Conservation (phyloP, 345 rosid genomes). For the Bruguiera parviflora region DNA sequence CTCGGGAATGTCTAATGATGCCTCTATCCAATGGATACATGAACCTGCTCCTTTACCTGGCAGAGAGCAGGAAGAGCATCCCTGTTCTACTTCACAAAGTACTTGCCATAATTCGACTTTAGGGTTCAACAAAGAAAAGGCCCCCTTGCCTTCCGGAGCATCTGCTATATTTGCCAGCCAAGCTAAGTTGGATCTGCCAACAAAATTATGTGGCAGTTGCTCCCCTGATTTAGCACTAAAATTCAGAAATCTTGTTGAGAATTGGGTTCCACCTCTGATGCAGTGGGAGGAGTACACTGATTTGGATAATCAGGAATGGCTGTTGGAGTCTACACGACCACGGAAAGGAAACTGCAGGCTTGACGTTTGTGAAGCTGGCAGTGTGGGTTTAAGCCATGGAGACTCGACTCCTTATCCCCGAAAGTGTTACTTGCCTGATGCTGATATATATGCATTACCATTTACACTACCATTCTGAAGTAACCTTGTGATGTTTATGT, state of each 20-base stretch:
- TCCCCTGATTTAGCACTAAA: conserved; percentile 34
- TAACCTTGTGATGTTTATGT: neutral
- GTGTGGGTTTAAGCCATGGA: neutral
- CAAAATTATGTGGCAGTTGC: conserved; percentile 32
- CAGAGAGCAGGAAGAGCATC: conserved; percentile 29
- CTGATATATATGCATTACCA: conserved; percentile 46
- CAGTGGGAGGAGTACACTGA: conserved; percentile 33
- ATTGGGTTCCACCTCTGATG: conserved; percentile 47
- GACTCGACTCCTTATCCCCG: conserved; percentile 29
- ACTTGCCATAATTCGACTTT: conserved; percentile 9
- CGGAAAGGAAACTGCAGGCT: conserved; percentile 10
- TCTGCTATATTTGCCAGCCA: conserved; percentile 5
- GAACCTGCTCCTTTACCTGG: conserved; percentile 22
- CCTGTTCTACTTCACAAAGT: conserved; percentile 24
- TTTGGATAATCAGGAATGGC: conserved; percentile 47
- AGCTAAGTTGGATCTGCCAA: conserved; percentile 8
- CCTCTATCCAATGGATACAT: conserved; percentile 1
- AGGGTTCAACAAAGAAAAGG: conserved; percentile 21
- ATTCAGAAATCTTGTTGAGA: conserved; percentile 30
- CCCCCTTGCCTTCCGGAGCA: neutral
- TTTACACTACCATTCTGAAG: conserved; percentile 42
- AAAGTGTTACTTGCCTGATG: conserved; percentile 36
- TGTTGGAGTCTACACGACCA: conserved; percentile 13
- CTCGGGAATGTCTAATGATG: conserved; percentile 19
- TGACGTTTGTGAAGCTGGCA: conserved; percentile 18